Evolutionary conservation across 2,329 filamentous ascomycete genomes (phyloP).

Genomic region (Lasiodiplodia gonubiensis): DNA sequence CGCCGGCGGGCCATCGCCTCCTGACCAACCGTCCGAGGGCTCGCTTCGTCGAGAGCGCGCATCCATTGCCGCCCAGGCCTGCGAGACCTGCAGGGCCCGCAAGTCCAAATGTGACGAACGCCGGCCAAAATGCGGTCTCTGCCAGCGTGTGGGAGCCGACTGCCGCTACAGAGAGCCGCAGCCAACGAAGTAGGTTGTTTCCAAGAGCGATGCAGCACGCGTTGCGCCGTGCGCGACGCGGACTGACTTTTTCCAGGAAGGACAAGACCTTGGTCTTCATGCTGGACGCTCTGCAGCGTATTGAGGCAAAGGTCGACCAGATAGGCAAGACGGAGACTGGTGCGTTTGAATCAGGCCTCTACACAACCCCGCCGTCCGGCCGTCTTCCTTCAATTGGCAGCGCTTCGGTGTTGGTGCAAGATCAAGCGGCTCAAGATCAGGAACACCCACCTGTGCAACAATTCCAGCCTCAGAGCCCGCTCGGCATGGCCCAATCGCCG

Average conservation of each 20-base stretch:
- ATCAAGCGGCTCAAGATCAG: neutral
- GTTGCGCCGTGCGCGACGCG: neutral
- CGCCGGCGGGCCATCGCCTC: conserved; percentile 5
- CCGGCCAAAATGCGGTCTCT: conserved; percentile 31
- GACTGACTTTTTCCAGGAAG: conserved; percentile 26
- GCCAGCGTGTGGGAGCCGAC: conserved; percentile 30
- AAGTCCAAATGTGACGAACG: conserved; percentile 32
- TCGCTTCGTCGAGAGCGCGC: conserved; percentile 29
- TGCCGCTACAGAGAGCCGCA: conserved; percentile 30
- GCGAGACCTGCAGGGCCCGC: conserved; percentile 29
- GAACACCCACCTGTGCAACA: conserved; percentile 1
- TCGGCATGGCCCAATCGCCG: neutral
- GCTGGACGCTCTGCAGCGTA: conserved; percentile 23
- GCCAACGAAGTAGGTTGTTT: conserved; percentile 29
- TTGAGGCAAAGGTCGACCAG: conserved; percentile 30
- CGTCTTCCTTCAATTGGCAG: conserved; percentile 26
- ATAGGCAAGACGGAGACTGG: conserved; percentile 21
- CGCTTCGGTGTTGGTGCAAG: conserved; percentile 8
- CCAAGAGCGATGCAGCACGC: neutral
- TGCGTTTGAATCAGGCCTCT: conserved; percentile 9
- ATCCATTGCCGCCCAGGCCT: conserved; percentile 31
- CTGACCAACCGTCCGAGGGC: conserved; percentile 3
- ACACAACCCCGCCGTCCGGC: conserved; percentile 19
- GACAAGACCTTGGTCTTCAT: conserved; percentile 31
- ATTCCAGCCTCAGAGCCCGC: neutral